These are phyloP conservation scores for Aspergillus steynii DNA, from an alignment of 495 filamentous ascomycete species.

Conservation along the genomic window DNA sequence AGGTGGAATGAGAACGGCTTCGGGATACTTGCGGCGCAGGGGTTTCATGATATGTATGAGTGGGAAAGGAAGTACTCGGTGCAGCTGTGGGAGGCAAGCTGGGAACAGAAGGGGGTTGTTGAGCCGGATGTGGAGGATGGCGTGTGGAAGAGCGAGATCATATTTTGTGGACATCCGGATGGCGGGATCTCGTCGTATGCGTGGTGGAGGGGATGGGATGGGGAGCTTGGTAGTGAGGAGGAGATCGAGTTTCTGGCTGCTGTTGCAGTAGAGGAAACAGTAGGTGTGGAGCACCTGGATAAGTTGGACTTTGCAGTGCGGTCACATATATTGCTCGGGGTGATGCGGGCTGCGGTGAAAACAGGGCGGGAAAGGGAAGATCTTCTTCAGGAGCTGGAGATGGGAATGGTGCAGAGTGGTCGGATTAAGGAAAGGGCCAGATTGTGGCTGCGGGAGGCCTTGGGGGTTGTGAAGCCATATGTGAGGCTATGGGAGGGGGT, in stretches of 20 bases:
- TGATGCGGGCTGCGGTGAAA: conserved; percentile 26
- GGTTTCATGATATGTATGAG: conserved; percentile 22
- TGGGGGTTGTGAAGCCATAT: conserved; percentile 27
- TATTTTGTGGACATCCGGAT: conserved; percentile 24
- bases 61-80: conserved; percentile 22
- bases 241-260: conserved; percentile 27
- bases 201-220: conserved; percentile 27
- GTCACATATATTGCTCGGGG: conserved; percentile 26
- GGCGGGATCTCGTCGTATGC: conserved; percentile 21
- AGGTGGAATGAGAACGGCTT: conserved; percentile 16
- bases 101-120: conserved; percentile 14
- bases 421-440: conserved; percentile 23
- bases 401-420: conserved; percentile 22
- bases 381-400: conserved; percentile 25
- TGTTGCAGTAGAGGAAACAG: conserved; percentile 27
- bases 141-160: conserved; percentile 20
- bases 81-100: conserved; percentile 18
- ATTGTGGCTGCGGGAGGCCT: conserved; percentile 25
- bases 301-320: conserved; percentile 28
- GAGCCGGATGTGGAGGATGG: conserved; percentile 21
- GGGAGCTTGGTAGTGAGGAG: conserved; percentile 28
- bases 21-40: conserved; percentile 20
- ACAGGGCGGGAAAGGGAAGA: conserved; percentile 19
- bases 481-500: conserved; percentile 25
- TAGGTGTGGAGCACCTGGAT: conserved; percentile 17